Evolutionary conservation across 139 green algal species (phyloP).

Genomic region (Haematococcus lacustris): DNA sequence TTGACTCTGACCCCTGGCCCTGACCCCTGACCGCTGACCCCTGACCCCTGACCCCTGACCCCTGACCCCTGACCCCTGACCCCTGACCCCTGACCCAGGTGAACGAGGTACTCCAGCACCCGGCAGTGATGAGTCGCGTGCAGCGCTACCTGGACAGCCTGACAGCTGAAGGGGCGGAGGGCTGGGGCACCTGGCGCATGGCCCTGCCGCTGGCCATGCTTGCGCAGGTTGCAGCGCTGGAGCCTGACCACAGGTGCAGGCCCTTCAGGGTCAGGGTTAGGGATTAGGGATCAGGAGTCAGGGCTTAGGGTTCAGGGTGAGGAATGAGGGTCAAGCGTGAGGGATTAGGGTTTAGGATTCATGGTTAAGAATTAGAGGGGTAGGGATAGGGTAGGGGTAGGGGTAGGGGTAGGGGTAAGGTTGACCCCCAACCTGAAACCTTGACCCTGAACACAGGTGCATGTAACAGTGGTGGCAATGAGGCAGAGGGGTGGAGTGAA

Average conservation of each 20-base stretch:
- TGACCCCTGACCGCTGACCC: neutral
- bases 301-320: too few relatives aligned
- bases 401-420: too few relatives aligned
- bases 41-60: neutral
- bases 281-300: too few relatives aligned
- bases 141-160: conserved; percentile 32
- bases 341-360: too few relatives aligned
- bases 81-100: neutral
- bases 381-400: too few relatives aligned
- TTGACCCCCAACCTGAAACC: too few relatives aligned
- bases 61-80: neutral
- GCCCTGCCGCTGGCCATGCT: conserved; percentile 29
- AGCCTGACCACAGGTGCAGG: neutral
- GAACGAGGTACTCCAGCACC: conserved; percentile 26
- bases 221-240: conserved; percentile 11
- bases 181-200: conserved; percentile 42
- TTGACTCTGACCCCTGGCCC: neutral
- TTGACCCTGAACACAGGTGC: too few relatives aligned
- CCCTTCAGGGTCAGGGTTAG: neutral
- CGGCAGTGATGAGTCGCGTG: conserved; percentile 9
- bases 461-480: too few relatives aligned
- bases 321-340: too few relatives aligned
- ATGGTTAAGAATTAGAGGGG: too few relatives aligned
- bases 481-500: too few relatives aligned
- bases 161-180: conserved; percentile 11